These are phyloP conservation scores for Naegleria lovaniensis DNA, from an alignment of 208 protist species.

Conservation along the genomic window DNA sequence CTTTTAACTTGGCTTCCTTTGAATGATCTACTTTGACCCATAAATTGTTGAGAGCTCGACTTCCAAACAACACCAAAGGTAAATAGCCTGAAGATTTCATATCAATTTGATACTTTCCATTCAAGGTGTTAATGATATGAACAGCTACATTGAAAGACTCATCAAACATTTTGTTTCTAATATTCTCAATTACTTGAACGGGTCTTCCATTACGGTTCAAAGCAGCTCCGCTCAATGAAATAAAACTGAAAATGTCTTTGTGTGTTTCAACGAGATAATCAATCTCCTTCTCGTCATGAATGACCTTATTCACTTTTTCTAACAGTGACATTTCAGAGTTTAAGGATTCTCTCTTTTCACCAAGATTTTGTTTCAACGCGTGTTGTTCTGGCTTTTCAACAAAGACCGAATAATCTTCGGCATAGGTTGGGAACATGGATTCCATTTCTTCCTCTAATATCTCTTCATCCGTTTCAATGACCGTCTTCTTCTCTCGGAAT, in stretches of 20 bases:
- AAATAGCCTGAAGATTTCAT: not conserved
- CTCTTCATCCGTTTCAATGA: conserved; percentile 82
- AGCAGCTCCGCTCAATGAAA: not conserved
- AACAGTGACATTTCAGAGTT: conserved; percentile 36
- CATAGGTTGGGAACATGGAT: conserved; percentile 82
- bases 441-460: conserved; percentile 69
- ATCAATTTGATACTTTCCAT: not conserved
- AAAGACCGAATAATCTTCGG: conserved; percentile 67
- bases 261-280: conserved; percentile 33
- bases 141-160: not conserved
- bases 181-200: not conserved
- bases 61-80: not conserved
- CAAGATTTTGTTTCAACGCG: conserved; percentile 30
- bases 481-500: conserved; percentile 74
- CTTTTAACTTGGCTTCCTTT: not conserved
- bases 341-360: conserved; percentile 34
- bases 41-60: not conserved
- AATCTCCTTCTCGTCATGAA: conserved; percentile 25
- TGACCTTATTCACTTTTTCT: conserved; percentile 27
- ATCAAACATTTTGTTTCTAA: not conserved
- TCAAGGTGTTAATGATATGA: not conserved
- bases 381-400: conserved; percentile 11
- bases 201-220: not conserved
- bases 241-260: conserved; percentile 11
- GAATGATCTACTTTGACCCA: not conserved